phyloP scores from a whole-genome alignment of 2,329 filamentous ascomycete genomes.

The Diaporthe velutina region DNA sequence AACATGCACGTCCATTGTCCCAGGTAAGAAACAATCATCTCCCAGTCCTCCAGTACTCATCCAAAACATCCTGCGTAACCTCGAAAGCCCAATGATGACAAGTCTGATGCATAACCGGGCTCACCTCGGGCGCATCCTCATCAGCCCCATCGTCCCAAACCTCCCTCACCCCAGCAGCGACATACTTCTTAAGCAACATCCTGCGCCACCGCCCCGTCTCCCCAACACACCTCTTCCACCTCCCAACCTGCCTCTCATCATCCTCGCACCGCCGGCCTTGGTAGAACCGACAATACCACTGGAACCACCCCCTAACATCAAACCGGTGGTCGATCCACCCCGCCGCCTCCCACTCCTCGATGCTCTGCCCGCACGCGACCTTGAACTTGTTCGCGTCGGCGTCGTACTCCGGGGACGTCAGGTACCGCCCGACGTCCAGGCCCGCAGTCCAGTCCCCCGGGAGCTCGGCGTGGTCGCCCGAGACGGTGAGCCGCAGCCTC shows the following conservation, averaged over 20 bases:
- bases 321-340: slow-evolving; percentile 68
- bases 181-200: slow-evolving; percentile 65
- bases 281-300: slow-evolving; percentile 69
- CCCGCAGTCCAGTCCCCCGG: slow-evolving; percentile 57
- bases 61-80: slow-evolving; percentile 61
- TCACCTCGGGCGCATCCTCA: slow-evolving; percentile 56
- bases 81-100: slow-evolving; percentile 69
- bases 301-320: slow-evolving; percentile 68
- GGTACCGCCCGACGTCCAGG: slow-evolving; percentile 53
- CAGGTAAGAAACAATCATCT: slow-evolving; percentile 1
- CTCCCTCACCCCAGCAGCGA: slow-evolving; percentile 52
- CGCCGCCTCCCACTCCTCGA: slow-evolving; percentile 67
- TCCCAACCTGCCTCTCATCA: slow-evolving; percentile 63
- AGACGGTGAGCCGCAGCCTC: slow-evolving; percentile 55
- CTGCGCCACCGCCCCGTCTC: slow-evolving; percentile 63
- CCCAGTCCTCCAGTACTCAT: slow-evolving; percentile 57
- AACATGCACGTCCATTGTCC: background rate
- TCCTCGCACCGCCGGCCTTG: slow-evolving; percentile 63
- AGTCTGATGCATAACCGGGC: slow-evolving; percentile 68
- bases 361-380: slow-evolving; percentile 64
- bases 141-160: slow-evolving; percentile 62
- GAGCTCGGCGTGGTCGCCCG: slow-evolving; percentile 61
- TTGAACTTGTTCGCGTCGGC: slow-evolving; percentile 65
- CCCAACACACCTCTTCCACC: slow-evolving; percentile 67
- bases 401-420: slow-evolving; percentile 58